Conservation (phyloP, 148 eudicot species). For the Hydrangea macrophylla region DNA sequence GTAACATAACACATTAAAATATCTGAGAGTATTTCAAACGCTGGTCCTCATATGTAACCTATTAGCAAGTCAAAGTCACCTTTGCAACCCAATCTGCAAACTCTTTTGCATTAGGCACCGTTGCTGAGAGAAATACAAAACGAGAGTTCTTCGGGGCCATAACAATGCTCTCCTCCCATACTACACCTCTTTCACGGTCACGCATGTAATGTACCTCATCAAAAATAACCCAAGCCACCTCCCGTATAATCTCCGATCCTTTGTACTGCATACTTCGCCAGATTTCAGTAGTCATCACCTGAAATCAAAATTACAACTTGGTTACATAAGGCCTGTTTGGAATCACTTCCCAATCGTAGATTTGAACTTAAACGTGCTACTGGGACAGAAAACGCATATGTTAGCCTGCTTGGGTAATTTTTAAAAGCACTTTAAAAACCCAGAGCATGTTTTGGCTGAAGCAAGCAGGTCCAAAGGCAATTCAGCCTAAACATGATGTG, state of each 20-base stretch:
- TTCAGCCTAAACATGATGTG: too few relatives aligned
- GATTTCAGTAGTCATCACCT: slow-evolving; percentile 99
- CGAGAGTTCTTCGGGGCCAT: slow-evolving; percentile 98
- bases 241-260: slow-evolving; percentile 88
- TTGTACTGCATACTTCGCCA: slow-evolving; percentile 99
- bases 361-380: too few relatives aligned
- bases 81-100: slow-evolving; percentile 99
- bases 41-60: too few relatives aligned
- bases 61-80: slow-evolving; percentile 36
- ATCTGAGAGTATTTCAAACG: too few relatives aligned
- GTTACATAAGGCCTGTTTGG: too few relatives aligned
- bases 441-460: too few relatives aligned
- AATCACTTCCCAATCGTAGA: too few relatives aligned
- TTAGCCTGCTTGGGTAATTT: too few relatives aligned
- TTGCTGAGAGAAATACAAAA: slow-evolving; percentile 94
- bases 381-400: too few relatives aligned
- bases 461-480: too few relatives aligned
- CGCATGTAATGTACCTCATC: slow-evolving; percentile 99
- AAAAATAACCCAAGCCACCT: slow-evolving; percentile 98
- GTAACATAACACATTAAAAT: too few relatives aligned
- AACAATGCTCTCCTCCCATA: slow-evolving; percentile 99
- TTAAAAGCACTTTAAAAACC: too few relatives aligned
- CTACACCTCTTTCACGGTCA: slow-evolving; percentile 97
- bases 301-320: slow-evolving; percentile 19
- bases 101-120: slow-evolving; percentile 99